phyloP scores from a whole-genome alignment of 371 early-diverging fungal genomes.

The Mucor circinelloides region DNA sequence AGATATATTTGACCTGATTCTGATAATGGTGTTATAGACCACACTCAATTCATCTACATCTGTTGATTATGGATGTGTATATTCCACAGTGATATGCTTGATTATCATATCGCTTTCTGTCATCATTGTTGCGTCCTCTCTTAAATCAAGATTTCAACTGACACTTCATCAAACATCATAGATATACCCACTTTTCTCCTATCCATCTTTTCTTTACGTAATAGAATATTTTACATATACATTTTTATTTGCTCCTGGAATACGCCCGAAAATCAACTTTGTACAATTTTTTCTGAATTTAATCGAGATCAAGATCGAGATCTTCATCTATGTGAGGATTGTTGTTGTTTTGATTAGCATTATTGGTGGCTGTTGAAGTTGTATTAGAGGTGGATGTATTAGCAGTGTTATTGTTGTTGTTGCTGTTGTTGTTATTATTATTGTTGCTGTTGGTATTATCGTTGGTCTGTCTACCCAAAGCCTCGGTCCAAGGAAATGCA shows the following conservation, averaged over 20 bases:
- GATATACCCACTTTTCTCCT: neutral
- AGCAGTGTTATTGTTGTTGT: neutral
- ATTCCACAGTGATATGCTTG: constrained; percentile 47
- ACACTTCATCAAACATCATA: neutral
- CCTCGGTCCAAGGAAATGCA: constrained; percentile 9
- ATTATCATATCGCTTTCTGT: constrained; percentile 45
- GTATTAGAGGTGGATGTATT: neutral
- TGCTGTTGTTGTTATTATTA: neutral
- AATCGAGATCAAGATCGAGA: constrained; percentile 17
- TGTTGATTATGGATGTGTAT: constrained; percentile 53
- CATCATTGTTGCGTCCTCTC: constrained; percentile 26
- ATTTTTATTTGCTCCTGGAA: neutral
- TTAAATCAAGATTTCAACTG: constrained; percentile 32
- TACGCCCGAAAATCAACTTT: neutral
- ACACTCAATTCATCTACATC: constrained; percentile 49
- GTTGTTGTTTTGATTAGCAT: neutral
- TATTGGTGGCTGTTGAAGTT: neutral
- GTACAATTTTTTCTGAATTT: neutral
- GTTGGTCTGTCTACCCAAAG: neutral
- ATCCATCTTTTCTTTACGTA: neutral
- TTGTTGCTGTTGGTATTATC: neutral
- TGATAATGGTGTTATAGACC: constrained; percentile 29
- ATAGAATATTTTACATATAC: neutral
- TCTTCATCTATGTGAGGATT: constrained; percentile 4
- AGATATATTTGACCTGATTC: neutral